Conservation (phyloP, 805 yeast genomes). For the Metschnikowia koreensis region DNA sequence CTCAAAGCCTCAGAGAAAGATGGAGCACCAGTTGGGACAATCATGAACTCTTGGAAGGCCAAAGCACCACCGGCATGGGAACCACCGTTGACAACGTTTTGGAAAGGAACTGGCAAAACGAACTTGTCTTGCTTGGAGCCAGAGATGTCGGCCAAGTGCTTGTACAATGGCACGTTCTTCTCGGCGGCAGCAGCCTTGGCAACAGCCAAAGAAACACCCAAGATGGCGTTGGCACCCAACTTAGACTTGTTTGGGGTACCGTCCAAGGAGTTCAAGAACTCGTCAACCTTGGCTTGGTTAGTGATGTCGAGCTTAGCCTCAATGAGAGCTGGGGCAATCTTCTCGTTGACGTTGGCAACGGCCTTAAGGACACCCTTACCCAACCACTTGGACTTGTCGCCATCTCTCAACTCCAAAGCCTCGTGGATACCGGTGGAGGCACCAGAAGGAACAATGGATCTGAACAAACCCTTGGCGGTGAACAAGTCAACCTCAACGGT, state of each 20-base stretch:
- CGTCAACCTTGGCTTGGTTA: constrained; percentile 84
- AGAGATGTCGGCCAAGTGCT: constrained; percentile 81
- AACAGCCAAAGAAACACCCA: constrained; percentile 96
- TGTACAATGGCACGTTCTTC: constrained; percentile 89
- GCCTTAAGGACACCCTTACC: constrained; percentile 99
- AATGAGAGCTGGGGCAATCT: constrained; percentile 91
- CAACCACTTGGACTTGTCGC: constrained; percentile 94
- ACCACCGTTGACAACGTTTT: constrained; percentile 99
- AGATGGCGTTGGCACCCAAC: constrained; percentile 97
- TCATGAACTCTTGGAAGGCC: constrained; percentile 99
- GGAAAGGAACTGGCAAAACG: constrained; percentile 98
- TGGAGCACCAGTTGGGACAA: constrained; percentile 90
- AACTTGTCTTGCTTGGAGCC: constrained; percentile 72
- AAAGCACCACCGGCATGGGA: constrained; percentile 99
- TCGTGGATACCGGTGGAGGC: constrained; percentile 99
- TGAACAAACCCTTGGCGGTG: constrained; percentile 91
- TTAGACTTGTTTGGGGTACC: constrained; percentile 97
- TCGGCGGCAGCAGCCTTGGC: constrained; percentile 99
- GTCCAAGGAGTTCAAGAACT: constrained; percentile 80
- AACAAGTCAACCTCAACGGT: constrained; percentile 97
- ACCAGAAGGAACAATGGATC: constrained; percentile 98
- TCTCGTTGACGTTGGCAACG: constrained; percentile 90
- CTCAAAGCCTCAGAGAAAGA: constrained; percentile 94
- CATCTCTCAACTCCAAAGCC: constrained; percentile 98
- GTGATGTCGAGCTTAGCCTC: constrained; percentile 78